phyloP scores from a whole-genome alignment of 805 yeast genomes.

The Cyberlindnera xylosilytica region DNA sequence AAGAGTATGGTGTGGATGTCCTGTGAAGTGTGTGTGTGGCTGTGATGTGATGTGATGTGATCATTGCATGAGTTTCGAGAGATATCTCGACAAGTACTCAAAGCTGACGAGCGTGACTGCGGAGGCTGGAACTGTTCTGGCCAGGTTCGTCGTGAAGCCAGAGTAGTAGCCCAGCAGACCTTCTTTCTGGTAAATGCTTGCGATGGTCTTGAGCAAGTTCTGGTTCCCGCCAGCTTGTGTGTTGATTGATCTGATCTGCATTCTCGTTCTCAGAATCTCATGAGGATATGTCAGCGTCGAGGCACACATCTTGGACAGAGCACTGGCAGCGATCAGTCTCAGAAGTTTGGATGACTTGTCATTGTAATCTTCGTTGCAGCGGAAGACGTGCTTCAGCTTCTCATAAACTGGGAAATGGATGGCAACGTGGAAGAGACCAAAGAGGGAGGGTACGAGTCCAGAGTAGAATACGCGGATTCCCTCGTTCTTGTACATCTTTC shows the following conservation, averaged over 20 bases:
- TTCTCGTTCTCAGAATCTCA: constrained; percentile 87
- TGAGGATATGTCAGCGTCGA: constrained; percentile 91
- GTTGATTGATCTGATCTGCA: constrained; percentile 55
- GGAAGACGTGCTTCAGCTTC: constrained; percentile 57
- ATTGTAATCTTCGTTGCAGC: constrained; percentile 24
- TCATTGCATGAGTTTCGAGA: constrained; percentile 5
- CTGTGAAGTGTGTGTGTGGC: neutral
- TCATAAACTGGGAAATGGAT: constrained; percentile 96
- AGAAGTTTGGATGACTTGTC: constrained; percentile 29
- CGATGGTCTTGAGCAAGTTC: constrained; percentile 23
- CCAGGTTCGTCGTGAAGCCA: constrained; percentile 81
- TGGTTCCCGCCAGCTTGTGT: constrained; percentile 12
- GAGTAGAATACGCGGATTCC: constrained; percentile 81
- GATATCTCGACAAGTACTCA: constrained; percentile 55
- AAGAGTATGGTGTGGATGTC: too few relatives aligned
- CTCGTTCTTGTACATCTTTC: constrained; percentile 72
- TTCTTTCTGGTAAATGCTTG: constrained; percentile 47
- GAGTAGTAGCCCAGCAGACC: constrained; percentile 84
- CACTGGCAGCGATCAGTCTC: constrained; percentile 62
- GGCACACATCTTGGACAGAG: constrained; percentile 84
- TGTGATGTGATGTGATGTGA: too few relatives aligned
- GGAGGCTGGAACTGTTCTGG: constrained; percentile 90
- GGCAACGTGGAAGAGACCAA: constrained; percentile 91
- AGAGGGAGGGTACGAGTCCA: constrained; percentile 85
- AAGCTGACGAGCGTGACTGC: constrained; percentile 94